phyloP scores from a whole-genome alignment of 495 filamentous ascomycete species.

The Melanomma pulvis-pyrius region DNA sequence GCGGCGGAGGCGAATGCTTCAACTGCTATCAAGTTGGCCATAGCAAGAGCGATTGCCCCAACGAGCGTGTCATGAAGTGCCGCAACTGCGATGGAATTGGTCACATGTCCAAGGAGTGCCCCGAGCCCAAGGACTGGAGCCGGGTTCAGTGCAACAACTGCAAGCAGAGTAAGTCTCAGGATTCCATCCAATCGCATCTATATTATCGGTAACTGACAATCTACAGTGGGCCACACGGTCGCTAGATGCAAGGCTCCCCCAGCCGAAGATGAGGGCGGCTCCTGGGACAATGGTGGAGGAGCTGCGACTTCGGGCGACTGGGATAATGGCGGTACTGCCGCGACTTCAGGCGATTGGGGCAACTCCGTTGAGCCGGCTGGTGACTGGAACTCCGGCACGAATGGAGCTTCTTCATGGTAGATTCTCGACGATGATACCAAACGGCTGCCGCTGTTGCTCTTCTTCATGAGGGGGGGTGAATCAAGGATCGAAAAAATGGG shows the following conservation, averaged over 20 bases:
- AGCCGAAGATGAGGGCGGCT: constrained; percentile 11
- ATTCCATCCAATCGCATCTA: neutral
- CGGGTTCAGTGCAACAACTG: constrained; percentile 40
- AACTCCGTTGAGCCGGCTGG: neutral
- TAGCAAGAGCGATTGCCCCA: constrained; percentile 58
- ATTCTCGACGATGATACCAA: neutral
- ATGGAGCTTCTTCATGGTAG: neutral
- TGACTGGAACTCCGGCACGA: neutral
- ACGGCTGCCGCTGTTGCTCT: neutral
- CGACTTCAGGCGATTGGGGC: constrained; percentile 10
- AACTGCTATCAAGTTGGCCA: constrained; percentile 50
- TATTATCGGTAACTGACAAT: neutral
- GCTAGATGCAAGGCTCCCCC: constrained; percentile 24
- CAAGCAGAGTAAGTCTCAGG: constrained; percentile 40
- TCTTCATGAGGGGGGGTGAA: neutral
- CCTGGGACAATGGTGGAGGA: constrained; percentile 2
- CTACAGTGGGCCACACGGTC: constrained; percentile 27
- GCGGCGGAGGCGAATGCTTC: constrained; percentile 60
- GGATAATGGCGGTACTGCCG: neutral
- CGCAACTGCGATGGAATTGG: constrained; percentile 74
- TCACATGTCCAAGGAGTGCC: constrained; percentile 54
- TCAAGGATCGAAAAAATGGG: neutral
- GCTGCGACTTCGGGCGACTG: constrained; percentile 9
- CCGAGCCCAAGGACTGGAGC: constrained; percentile 32
- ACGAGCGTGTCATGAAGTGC: constrained; percentile 60